These are phyloP conservation scores for Leishmania arabica DNA, from an alignment of 208 protist genomes.

Conservation along the genomic window DNA sequence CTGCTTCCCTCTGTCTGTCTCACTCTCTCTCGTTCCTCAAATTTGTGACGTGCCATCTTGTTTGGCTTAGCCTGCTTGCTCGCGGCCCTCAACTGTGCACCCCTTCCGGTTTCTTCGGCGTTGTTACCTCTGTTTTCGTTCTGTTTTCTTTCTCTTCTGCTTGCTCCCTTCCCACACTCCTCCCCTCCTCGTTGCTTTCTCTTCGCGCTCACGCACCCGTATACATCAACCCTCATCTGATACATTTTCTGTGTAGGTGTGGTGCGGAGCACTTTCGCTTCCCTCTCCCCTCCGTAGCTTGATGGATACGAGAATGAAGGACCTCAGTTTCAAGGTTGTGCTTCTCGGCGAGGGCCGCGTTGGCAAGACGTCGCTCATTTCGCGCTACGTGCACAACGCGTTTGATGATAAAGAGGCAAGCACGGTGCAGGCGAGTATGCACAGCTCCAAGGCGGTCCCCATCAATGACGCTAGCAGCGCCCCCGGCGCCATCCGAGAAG, in stretches of 20 bases:
- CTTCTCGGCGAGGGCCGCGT: slow-evolving; percentile 85
- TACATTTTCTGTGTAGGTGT: background rate
- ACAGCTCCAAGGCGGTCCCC: slow-evolving; percentile 55
- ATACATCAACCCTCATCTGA: background rate
- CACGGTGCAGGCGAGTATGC: slow-evolving; percentile 75
- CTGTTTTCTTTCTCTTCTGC: background rate
- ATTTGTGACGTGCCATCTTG: background rate
- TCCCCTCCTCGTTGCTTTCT: background rate
- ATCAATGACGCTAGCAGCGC: slow-evolving; percentile 34
- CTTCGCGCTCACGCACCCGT: background rate
- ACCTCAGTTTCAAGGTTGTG: slow-evolving; percentile 64
- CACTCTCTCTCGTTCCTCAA: background rate
- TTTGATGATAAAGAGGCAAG: slow-evolving; percentile 68
- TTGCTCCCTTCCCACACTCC: background rate
- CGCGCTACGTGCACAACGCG: slow-evolving; percentile 66
- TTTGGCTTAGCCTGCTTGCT: background rate
- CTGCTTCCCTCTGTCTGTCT: background rate
- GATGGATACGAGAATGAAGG: background rate
- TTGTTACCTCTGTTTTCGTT: background rate
- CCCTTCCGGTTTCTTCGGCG: background rate
- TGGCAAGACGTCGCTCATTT: slow-evolving; percentile 85
- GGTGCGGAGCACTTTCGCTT: background rate
- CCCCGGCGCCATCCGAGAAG: slow-evolving; percentile 45
- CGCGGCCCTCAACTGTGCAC: background rate
- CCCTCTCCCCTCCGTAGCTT: background rate